A percentile compares a stretch with the other conserved stretches of the same genome.
Conservation (phyloP, 495 filamentous ascomycete species). For the Aspergillus cavernicola region DNA sequence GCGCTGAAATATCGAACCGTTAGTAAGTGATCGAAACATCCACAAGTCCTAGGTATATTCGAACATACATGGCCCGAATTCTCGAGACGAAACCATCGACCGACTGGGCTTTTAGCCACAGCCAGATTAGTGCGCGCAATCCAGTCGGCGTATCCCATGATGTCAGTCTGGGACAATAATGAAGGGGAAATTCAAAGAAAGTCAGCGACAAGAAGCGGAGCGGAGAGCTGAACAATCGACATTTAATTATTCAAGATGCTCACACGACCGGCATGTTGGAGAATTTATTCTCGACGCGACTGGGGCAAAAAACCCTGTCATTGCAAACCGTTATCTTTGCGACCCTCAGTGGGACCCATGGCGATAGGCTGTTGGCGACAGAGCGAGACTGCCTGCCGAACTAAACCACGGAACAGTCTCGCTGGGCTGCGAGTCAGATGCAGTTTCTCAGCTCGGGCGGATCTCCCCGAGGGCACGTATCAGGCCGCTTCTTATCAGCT, state of each 20-base stretch:
- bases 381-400: not conserved
- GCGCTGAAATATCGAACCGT: constrained; percentile 33
- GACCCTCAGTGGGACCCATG: not conserved
- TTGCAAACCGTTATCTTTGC: constrained; percentile 8
- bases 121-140: constrained; percentile 49
- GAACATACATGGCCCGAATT: constrained; percentile 66
- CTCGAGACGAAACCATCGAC: constrained; percentile 70
- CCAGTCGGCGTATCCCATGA: constrained; percentile 42
- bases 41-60: not conserved
- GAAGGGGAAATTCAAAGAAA: too few species aligned
- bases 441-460: not conserved
- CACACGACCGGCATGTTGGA: constrained; percentile 2
- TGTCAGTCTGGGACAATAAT: too few species aligned
- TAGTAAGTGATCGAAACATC: too few species aligned
- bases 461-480: constrained; percentile 11
- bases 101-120: constrained; percentile 58
- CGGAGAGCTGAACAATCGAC: not conserved
- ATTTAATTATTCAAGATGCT: constrained; percentile 3
- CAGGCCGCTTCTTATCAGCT: constrained; percentile 9
- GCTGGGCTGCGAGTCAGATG: constrained; percentile 1
- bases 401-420: not conserved
- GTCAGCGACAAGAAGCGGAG: not conserved
- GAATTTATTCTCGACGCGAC: constrained; percentile 10
- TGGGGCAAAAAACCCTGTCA: not conserved
- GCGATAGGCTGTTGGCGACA: constrained; percentile 2